Conservation (phyloP, 495 filamentous ascomycete genomes). For the Hypoxylon lenormandii region DNA sequence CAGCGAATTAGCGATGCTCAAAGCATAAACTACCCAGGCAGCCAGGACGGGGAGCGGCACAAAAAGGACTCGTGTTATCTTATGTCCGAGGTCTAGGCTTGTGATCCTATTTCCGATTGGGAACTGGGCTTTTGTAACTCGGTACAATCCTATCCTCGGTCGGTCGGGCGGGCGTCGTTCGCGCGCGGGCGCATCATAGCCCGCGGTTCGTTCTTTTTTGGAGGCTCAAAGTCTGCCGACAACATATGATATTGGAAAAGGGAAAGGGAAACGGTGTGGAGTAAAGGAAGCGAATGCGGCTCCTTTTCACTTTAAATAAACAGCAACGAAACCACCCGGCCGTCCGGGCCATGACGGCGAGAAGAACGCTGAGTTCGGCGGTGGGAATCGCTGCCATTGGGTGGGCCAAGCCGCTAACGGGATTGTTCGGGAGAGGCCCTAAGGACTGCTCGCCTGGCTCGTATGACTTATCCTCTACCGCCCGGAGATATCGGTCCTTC, state of each 20-base stretch:
- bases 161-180: constrained; percentile 20
- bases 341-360: constrained; percentile 47
- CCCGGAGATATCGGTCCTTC: constrained; percentile 42
- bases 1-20: constrained; percentile 26
- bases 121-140: constrained; percentile 6
- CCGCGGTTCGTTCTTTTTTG: constrained; percentile 22
- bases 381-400: constrained; percentile 39
- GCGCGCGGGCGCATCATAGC: too few species aligned
- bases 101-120: constrained; percentile 33
- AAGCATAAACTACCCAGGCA: constrained; percentile 10
- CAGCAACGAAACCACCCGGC: constrained; percentile 48
- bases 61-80: constrained; percentile 21
- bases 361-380: constrained; percentile 38
- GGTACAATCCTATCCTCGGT: constrained; percentile 27
- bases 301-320: constrained; percentile 52
- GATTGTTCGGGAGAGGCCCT: constrained; percentile 41
- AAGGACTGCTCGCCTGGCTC: constrained; percentile 21
- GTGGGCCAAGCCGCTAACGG: constrained; percentile 48
- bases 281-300: constrained; percentile 44
- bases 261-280: constrained; percentile 50
- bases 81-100: constrained; percentile 35
- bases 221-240: constrained; percentile 39
- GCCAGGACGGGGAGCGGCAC: background rate
- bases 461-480: background rate
- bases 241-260: constrained; percentile 43